Conservation (phyloP, 169 alveolate species). For the Eimeria falciformis region DNA sequence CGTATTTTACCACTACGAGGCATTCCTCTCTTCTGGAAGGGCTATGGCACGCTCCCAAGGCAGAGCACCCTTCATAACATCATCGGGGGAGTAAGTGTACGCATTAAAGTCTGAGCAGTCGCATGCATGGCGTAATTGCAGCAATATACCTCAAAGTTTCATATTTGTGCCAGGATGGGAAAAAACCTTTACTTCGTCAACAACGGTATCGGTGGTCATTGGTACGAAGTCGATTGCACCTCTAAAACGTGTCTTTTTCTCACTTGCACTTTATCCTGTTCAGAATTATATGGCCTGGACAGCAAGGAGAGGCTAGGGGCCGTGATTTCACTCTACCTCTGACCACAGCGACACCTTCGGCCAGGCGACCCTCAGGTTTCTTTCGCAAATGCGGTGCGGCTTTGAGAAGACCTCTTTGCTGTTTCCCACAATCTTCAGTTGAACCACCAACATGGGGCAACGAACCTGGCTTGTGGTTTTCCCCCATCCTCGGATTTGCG, state of each 20-base stretch:
- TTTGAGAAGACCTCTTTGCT: not conserved
- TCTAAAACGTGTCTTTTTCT: too few species aligned
- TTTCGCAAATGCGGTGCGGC: not conserved
- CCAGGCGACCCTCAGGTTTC: not conserved
- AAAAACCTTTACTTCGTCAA: too few species aligned
- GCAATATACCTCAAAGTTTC: too few species aligned
- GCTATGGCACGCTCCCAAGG: constrained; percentile 6
- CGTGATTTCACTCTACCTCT: not conserved
- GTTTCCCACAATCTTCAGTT: constrained; percentile 34
- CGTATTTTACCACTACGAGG: not conserved
- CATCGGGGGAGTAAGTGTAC: constrained; percentile 27
- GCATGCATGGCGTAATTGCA: too few species aligned
- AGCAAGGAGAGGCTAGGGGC: not conserved
- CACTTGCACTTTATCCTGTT: not conserved
- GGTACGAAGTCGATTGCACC: too few species aligned
- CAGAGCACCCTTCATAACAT: constrained; percentile 3
- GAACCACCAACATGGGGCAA: not conserved
- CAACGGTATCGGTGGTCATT: too few species aligned
- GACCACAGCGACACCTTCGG: not conserved
- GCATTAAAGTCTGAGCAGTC: too few species aligned
- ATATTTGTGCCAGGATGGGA: too few species aligned
- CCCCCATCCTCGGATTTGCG: constrained; percentile 8
- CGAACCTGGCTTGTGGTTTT: not conserved
- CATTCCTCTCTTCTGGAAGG: not conserved
- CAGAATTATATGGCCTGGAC: constrained; percentile 26